Conservation (phyloP, 1,284 basidiomycete genomes). For the Xerocomus nothofagi region DNA sequence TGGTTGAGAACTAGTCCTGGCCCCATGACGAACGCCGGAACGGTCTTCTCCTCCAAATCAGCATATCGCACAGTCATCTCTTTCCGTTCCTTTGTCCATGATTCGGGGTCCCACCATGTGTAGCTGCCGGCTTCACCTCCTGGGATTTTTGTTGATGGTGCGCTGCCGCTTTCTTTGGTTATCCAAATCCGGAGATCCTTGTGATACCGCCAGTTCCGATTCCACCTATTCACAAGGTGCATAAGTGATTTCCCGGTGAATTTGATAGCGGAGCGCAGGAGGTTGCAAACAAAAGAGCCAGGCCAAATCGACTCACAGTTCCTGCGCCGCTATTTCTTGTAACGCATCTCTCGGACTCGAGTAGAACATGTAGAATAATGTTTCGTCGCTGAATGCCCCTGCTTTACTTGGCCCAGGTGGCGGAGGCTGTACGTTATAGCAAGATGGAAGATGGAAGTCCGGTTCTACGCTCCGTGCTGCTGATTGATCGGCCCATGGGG, state of each 20-base stretch:
- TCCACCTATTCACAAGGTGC: slow-evolving; percentile 58
- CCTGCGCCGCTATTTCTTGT: slow-evolving; percentile 94
- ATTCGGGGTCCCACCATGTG: slow-evolving; percentile 90
- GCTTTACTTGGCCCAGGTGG: slow-evolving; percentile 88
- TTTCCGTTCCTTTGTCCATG: slow-evolving; percentile 85
- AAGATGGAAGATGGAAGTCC: slow-evolving; percentile 88
- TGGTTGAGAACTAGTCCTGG: slow-evolving; percentile 51
- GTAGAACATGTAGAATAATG: slow-evolving; percentile 99
- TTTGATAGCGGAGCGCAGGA: neutral
- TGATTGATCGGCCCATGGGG: slow-evolving; percentile 92
- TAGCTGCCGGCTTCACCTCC: slow-evolving; percentile 89
- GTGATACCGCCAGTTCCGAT: slow-evolving; percentile 98
- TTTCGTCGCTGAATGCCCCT: slow-evolving; percentile 92
- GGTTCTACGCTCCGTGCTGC: slow-evolving; percentile 85
- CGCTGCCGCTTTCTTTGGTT: slow-evolving; percentile 86
- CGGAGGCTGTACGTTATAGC: slow-evolving; percentile 93
- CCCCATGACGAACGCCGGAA: slow-evolving; percentile 59
- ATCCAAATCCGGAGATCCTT: slow-evolving; percentile 95
- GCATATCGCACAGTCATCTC: slow-evolving; percentile 86
- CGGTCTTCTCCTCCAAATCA: slow-evolving; percentile 83
- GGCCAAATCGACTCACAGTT: slow-evolving; percentile 68
- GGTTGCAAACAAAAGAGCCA: neutral
- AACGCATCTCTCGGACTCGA: slow-evolving; percentile 89
- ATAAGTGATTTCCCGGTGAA: slow-evolving; percentile 6
- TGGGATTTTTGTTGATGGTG: slow-evolving; percentile 84